Evolutionary conservation across 306 rosid genomes (phyloP).

Genomic region (Rubus parviflorus): DNA sequence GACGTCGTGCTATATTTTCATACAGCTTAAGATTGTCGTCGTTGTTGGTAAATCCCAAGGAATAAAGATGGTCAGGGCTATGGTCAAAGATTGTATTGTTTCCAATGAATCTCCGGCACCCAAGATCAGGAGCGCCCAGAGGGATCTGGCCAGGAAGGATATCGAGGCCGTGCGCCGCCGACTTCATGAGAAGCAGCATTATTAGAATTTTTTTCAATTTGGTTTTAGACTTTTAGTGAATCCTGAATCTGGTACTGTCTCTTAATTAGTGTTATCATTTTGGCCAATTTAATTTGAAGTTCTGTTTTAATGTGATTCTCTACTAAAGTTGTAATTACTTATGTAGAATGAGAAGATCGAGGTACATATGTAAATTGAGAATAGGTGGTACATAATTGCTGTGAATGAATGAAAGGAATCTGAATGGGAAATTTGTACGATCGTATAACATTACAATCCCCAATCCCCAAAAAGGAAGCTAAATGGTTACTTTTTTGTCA

Average conservation of each 20-base stretch:
- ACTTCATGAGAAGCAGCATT: neutral
- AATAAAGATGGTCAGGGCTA: neutral
- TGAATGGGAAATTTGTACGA: too few species aligned
- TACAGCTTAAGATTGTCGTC: neutral
- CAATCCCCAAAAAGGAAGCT: too few species aligned
- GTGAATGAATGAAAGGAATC: too few species aligned
- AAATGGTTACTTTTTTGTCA: too few species aligned
- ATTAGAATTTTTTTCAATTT: neutral
- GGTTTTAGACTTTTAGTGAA: neutral
- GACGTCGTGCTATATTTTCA: neutral
- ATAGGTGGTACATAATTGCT: too few species aligned
- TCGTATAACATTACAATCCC: too few species aligned
- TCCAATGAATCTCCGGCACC: neutral
- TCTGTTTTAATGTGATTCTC: too few species aligned
- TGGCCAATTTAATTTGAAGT: too few species aligned
- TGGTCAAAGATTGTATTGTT: neutral
- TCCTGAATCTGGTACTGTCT: neutral
- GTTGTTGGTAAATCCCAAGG: neutral
- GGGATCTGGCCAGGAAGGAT: neutral
- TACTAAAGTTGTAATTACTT: too few species aligned
- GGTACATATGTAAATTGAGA: too few species aligned
- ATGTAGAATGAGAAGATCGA: too few species aligned
- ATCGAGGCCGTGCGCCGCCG: neutral
- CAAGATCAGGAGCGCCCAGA: neutral
- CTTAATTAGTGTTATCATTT: too few species aligned